A percentile compares a stretch with the other conserved stretches of the same genome.
These are phyloP conservation scores for Conringia planisiliqua DNA, from an alignment of 345 rosid species.

Conservation along the genomic window DNA sequence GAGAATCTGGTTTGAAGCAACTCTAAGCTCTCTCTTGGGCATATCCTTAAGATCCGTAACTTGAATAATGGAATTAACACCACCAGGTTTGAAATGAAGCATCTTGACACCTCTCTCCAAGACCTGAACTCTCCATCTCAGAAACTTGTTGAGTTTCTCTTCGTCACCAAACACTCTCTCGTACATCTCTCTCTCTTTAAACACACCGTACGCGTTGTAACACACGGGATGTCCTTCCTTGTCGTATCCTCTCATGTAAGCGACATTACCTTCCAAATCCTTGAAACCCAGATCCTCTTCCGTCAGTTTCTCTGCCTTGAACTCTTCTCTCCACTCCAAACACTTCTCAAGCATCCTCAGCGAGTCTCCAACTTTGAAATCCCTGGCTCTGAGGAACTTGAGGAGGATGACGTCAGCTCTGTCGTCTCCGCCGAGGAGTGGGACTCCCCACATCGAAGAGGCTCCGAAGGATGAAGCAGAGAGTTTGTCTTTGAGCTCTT, in stretches of 20 bases:
- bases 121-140: conserved; percentile 94
- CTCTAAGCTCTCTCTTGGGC: conserved; percentile 94
- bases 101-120: conserved; percentile 77
- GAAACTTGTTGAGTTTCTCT: conserved; percentile 69
- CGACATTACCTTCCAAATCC: conserved; percentile 83
- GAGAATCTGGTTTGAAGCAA: conserved; percentile 83
- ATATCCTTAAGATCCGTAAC: conserved; percentile 95
- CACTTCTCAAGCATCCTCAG: conserved; percentile 73
- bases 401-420: conserved; percentile 77
- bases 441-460: conserved; percentile 75
- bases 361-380: conserved; percentile 66
- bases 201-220: conserved; percentile 89
- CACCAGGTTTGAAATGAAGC: conserved; percentile 90
- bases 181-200: conserved; percentile 72
- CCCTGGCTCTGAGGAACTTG: conserved; percentile 87
- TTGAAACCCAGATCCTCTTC: conserved; percentile 88
- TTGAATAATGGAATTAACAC: conserved; percentile 84
- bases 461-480: conserved; percentile 33
- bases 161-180: conserved; percentile 90
- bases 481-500: conserved; percentile 66
- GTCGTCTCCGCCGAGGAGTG: conserved; percentile 58
- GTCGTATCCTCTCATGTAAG: conserved; percentile 87
- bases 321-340: conserved; percentile 74
- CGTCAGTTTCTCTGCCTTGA: conserved; percentile 56
- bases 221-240: conserved; percentile 90